Conservation (phyloP, 441 rosid genomes). For the Manihot esculenta region DNA sequence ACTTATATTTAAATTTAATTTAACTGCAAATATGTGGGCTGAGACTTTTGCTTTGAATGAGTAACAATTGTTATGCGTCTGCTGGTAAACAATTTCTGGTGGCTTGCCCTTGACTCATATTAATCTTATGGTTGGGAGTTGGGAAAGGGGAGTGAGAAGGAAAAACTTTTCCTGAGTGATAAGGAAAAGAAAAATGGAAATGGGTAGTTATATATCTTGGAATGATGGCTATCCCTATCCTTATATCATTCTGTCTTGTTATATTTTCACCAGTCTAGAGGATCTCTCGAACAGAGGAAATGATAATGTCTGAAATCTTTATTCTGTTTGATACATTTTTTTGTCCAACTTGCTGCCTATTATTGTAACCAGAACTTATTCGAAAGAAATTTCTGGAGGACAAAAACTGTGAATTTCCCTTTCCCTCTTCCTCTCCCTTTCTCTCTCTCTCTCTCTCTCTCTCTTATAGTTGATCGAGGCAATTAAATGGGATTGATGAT, state of each 20-base stretch:
- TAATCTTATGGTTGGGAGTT: background rate
- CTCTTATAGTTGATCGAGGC: no score
- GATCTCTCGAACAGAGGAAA: background rate
- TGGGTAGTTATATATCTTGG: background rate
- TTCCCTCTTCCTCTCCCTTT: no score
- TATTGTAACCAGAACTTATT: background rate
- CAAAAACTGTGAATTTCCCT: background rate
- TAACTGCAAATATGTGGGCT: background rate
- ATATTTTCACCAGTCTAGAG: background rate
- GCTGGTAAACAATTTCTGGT: background rate
- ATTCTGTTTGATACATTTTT: background rate
- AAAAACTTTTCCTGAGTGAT: background rate
- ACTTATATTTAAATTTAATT: background rate
- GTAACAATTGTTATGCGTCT: background rate
- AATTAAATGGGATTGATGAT: conserved; percentile 2
- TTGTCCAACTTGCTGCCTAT: background rate
- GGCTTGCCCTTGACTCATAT: background rate
- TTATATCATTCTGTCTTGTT: background rate
- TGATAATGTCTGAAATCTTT: background rate
- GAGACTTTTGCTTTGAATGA: background rate
- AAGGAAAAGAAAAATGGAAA: background rate
- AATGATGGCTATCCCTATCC: background rate
- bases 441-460: no score
- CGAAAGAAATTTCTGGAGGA: background rate
- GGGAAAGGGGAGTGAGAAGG: background rate